phyloP scores from a whole-genome alignment of 371 early-diverging fungal species.

The Cokeromyces recurvatus region DNA sequence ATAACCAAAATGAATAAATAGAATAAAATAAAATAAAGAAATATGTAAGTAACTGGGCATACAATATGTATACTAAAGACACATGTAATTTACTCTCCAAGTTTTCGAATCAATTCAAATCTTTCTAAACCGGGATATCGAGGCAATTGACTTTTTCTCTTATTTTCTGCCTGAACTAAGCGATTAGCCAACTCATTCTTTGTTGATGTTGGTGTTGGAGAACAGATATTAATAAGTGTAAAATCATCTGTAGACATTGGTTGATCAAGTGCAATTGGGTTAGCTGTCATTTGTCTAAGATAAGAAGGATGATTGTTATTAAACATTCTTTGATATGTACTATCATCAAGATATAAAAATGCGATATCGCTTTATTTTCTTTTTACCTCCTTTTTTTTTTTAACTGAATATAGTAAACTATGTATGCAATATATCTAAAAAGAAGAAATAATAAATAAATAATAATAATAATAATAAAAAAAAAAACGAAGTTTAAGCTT shows the following conservation, averaged over 20 bases:
- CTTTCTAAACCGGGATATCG: slow-evolving; percentile 45
- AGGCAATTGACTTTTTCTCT: slow-evolving; percentile 28
- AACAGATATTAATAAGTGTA: not conserved
- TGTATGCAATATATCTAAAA: too few species aligned
- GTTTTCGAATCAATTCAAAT: slow-evolving; percentile 42
- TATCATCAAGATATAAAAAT: too few species aligned
- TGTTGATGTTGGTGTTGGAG: not conserved
- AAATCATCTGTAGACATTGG: not conserved
- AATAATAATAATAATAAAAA: too few species aligned
- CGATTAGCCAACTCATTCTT: slow-evolving; percentile 12
- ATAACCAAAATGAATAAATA: slow-evolving; percentile 1
- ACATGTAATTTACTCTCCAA: slow-evolving; percentile 55
- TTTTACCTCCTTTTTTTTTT: too few species aligned
- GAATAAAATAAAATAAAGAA: not conserved
- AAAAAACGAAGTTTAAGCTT: too few species aligned
- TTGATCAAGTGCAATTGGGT: not conserved
- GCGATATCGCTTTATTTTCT: too few species aligned
- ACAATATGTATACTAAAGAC: too few species aligned
- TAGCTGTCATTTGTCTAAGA: too few species aligned
- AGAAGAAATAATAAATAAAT: too few species aligned
- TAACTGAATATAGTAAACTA: too few species aligned
- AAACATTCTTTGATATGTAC: too few species aligned
- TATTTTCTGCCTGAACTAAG: slow-evolving; percentile 7
- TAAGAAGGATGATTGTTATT: too few species aligned
- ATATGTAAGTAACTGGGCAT: not conserved